phyloP scores from a whole-genome alignment of 1,284 basidiomycete species.

The Exobasidium cylindrosporum region DNA sequence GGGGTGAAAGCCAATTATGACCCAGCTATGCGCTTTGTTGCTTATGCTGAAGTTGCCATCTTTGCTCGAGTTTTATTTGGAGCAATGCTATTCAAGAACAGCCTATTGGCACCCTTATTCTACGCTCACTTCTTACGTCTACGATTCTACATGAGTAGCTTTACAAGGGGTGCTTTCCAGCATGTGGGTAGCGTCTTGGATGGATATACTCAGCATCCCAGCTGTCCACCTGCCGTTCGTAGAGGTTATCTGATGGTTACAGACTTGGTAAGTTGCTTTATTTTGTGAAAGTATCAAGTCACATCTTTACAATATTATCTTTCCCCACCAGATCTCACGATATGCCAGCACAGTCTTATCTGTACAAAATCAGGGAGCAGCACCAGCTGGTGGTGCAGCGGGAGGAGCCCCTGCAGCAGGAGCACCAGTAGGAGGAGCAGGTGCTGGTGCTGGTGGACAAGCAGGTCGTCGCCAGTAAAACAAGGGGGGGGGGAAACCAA shows the following conservation, averaged over 20 bases:
- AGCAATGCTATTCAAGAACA: slow-evolving; percentile 50
- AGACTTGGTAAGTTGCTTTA: slow-evolving; percentile 30
- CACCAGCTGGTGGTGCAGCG: slow-evolving; percentile 2
- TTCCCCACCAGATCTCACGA: slow-evolving; percentile 28
- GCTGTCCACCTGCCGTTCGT: slow-evolving; percentile 46
- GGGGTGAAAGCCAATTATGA: slow-evolving; percentile 56
- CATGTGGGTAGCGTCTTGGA: slow-evolving; percentile 47
- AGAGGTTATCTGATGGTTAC: slow-evolving; percentile 49
- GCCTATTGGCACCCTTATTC: slow-evolving; percentile 47
- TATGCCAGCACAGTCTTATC: slow-evolving; percentile 51
- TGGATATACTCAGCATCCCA: slow-evolving; percentile 36
- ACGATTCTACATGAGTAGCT: slow-evolving; percentile 54
- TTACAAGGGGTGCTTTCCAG: slow-evolving; percentile 51
- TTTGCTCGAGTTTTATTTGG: slow-evolving; percentile 52
- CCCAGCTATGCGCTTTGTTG: slow-evolving; percentile 55
- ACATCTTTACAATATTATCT: background rate
- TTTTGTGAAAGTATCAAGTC: background rate
- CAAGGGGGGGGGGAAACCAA: background rate
- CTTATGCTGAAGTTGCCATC: slow-evolving; percentile 53
- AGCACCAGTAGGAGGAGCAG: too few species aligned
- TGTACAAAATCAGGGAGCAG: slow-evolving; percentile 22
- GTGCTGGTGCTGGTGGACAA: too few species aligned
- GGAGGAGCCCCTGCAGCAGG: slow-evolving; percentile 6
- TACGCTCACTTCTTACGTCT: slow-evolving; percentile 52
- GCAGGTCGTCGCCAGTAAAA: background rate